These are phyloP conservation scores for Crithidia fasciculata DNA, from an alignment of 208 protist genomes.

Conservation along the genomic window DNA sequence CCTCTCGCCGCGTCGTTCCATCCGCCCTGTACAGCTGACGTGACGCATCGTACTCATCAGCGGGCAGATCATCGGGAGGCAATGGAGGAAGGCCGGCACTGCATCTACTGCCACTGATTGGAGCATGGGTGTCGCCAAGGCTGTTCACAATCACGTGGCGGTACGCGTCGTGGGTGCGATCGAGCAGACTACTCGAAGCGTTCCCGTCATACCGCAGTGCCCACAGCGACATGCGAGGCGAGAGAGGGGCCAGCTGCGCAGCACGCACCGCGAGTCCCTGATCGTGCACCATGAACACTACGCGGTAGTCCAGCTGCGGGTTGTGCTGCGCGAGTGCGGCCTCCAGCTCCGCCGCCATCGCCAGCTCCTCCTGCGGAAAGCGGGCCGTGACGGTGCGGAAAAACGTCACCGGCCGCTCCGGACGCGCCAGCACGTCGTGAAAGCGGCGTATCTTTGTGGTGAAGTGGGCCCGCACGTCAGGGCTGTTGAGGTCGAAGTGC, in stretches of 20 bases:
- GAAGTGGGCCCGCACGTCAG: slow-evolving; percentile 57
- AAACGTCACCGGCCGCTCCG: slow-evolving; percentile 56
- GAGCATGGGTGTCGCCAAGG: slow-evolving; percentile 39
- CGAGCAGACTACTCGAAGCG: slow-evolving; percentile 52
- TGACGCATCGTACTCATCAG: slow-evolving; percentile 28
- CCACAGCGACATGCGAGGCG: slow-evolving; percentile 57
- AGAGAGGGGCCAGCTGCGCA: slow-evolving; percentile 59
- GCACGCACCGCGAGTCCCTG: slow-evolving; percentile 47
- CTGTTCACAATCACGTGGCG: slow-evolving; percentile 50
- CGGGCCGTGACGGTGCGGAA: slow-evolving; percentile 76
- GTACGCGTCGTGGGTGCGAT: slow-evolving; percentile 53
- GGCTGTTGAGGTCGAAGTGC: slow-evolving; percentile 80
- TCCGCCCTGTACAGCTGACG: slow-evolving; percentile 26
- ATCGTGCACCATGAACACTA: slow-evolving; percentile 77
- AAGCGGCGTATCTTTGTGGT: slow-evolving; percentile 60
- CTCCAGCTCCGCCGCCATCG: slow-evolving; percentile 41
- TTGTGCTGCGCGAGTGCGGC: slow-evolving; percentile 45
- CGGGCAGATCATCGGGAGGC: background rate
- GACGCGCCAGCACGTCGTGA: slow-evolving; percentile 42
- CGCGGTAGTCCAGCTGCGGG: slow-evolving; percentile 51
- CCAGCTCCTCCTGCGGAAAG: slow-evolving; percentile 61
- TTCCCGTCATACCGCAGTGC: slow-evolving; percentile 48
- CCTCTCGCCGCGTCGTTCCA: background rate
- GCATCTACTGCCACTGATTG: background rate
- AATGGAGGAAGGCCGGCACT: background rate